These are phyloP conservation scores for Gamarada debralockiae DNA, from an alignment of 495 filamentous ascomycete species.

Conservation along the genomic window DNA sequence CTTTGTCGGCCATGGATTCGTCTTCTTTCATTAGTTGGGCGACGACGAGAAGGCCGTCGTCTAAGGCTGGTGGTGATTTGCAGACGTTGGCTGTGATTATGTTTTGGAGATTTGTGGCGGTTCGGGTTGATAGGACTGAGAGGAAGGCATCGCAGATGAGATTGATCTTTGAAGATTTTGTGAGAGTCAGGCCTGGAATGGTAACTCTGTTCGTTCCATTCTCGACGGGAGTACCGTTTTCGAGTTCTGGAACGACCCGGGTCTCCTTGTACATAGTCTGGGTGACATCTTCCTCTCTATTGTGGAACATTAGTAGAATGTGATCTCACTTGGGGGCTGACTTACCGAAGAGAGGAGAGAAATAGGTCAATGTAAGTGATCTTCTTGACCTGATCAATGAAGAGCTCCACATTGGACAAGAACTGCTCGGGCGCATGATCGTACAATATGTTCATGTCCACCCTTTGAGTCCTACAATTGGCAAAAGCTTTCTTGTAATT, in stretches of 20 bases:
- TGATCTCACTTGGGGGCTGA: slow-evolving; percentile 7
- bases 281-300: slow-evolving; percentile 88
- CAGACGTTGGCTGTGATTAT: slow-evolving; percentile 92
- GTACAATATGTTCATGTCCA: slow-evolving; percentile 98
- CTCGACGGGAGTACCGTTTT: slow-evolving; percentile 17
- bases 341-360: slow-evolving; percentile 80
- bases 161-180: slow-evolving; percentile 64
- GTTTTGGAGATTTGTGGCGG: slow-evolving; percentile 77
- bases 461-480: slow-evolving; percentile 84
- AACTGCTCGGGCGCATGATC: slow-evolving; percentile 86
- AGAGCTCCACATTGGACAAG: slow-evolving; percentile 65
- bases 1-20: slow-evolving; percentile 68
- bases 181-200: neutral
- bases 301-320: slow-evolving; percentile 20
- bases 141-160: slow-evolving; percentile 85
- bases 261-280: slow-evolving; percentile 93
- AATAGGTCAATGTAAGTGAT: slow-evolving; percentile 87
- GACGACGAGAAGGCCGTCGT: slow-evolving; percentile 77
- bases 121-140: slow-evolving; percentile 53
- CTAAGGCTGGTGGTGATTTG: slow-evolving; percentile 85
- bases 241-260: slow-evolving; percentile 23
- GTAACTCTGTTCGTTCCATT: slow-evolving; percentile 6
- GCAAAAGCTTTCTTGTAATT: slow-evolving; percentile 82
- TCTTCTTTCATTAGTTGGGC: slow-evolving; percentile 66
- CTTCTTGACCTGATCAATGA: slow-evolving; percentile 84